These are phyloP conservation scores for Hirsutella thompsonii DNA, from an alignment of 2,329 filamentous ascomycete species.

Conservation along the genomic window DNA sequence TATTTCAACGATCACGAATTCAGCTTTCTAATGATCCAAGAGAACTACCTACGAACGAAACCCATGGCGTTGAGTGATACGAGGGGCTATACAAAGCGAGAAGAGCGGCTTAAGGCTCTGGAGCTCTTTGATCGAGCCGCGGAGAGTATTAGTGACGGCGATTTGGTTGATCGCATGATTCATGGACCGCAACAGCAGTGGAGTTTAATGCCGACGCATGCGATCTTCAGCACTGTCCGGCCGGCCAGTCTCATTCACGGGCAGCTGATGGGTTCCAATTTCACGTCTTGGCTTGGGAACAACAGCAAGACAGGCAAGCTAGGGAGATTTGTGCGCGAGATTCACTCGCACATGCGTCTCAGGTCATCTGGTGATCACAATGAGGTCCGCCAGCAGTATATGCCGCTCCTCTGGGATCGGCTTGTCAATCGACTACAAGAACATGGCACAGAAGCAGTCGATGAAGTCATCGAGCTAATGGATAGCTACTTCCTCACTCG, in stretches of 20 bases:
- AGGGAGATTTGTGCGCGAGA: slow-evolving; percentile 73
- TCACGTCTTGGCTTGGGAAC: slow-evolving; percentile 89
- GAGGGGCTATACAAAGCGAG: slow-evolving; percentile 43
- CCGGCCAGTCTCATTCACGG: slow-evolving; percentile 82
- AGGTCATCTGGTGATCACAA: slow-evolving; percentile 81
- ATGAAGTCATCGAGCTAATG: slow-evolving; percentile 85
- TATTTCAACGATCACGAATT: slow-evolving; percentile 99
- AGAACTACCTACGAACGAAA: slow-evolving; percentile 84
- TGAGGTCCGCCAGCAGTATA: slow-evolving; percentile 87
- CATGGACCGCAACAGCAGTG: slow-evolving; percentile 97
- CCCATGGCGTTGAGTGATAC: slow-evolving; percentile 48
- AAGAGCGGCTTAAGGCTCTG: slow-evolving; percentile 68
- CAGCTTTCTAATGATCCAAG: slow-evolving; percentile 93
- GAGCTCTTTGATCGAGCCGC: slow-evolving; percentile 81
- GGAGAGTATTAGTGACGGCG: slow-evolving; percentile 93
- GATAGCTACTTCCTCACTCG: slow-evolving; percentile 91
- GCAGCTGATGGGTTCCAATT: slow-evolving; percentile 59
- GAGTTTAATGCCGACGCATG: slow-evolving; percentile 95
- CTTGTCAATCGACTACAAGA: slow-evolving; percentile 60
- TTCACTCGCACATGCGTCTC: slow-evolving; percentile 94
- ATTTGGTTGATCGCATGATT: slow-evolving; percentile 94
- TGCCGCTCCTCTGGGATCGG: slow-evolving; percentile 77
- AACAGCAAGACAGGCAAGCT: slow-evolving; percentile 79
- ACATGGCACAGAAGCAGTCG: slow-evolving; percentile 72
- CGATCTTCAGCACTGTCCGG: slow-evolving; percentile 85